These are phyloP conservation scores for Incumbomyces lentus DNA, from an alignment of 2,329 filamentous ascomycete species.

Conservation along the genomic window DNA sequence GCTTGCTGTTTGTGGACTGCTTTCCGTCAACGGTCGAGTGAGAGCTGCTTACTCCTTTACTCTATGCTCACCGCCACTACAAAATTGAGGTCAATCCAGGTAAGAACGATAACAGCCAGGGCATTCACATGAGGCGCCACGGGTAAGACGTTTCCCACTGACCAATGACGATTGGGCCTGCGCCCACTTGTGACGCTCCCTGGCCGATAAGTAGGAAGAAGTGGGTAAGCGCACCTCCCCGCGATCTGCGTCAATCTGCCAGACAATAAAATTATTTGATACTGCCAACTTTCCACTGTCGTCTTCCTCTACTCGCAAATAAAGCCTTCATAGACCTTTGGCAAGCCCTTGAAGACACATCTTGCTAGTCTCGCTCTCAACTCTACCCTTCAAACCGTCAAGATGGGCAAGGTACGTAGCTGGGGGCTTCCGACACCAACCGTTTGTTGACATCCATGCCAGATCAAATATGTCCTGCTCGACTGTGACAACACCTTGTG, in stretches of 20 bases:
- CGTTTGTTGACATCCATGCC: not conserved
- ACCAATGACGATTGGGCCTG: not conserved
- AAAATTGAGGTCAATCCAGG: not conserved
- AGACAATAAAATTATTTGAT: not conserved
- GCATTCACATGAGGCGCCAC: not conserved
- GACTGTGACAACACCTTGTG: slow-evolving; percentile 84
- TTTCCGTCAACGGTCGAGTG: not conserved
- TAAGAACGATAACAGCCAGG: not conserved
- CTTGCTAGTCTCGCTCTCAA: not conserved
- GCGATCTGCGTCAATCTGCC: slow-evolving; percentile 1
- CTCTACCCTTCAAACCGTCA: slow-evolving; percentile 2
- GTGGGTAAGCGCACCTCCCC: not conserved
- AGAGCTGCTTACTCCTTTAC: not conserved
- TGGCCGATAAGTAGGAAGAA: not conserved
- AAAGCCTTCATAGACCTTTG: not conserved
- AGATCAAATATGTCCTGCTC: slow-evolving; percentile 64
- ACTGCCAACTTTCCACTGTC: not conserved
- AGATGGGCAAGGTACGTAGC: slow-evolving; percentile 7
- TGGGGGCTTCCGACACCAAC: not conserved
- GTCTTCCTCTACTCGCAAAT: not conserved
- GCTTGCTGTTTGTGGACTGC: slow-evolving; percentile 1
- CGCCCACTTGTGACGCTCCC: slow-evolving; percentile 4
- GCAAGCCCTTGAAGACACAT: not conserved
- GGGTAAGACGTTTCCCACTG: not conserved
- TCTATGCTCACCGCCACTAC: slow-evolving; percentile 4